Evolutionary conservation across 2,329 filamentous ascomycete genomes (phyloP), one percentile per base, ranked within the genome.

Genomic region (Apiospora koreana): DNA sequence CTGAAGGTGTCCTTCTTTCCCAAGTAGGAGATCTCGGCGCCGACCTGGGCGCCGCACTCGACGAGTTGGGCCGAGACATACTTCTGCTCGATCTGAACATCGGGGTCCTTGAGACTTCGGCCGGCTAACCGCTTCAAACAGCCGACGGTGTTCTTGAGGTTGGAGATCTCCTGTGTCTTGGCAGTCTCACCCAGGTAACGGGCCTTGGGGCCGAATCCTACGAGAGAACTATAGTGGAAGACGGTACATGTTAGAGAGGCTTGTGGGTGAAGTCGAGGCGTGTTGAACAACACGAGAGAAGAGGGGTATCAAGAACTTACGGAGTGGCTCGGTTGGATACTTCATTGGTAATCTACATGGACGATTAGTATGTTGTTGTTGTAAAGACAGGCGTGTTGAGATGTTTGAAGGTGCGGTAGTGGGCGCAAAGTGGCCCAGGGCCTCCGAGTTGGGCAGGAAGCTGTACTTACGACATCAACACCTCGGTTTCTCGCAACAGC

Each of bases 161-260:
- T 99, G 80, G 95, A 97, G 81, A 97, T 97, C 86, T 99, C 96
- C 86, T 98, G 95, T 76, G 95, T 98, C 90, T 98, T 98, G 76
- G 96, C 96, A 70, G 93, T 84, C 86, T 99, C 96, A 76, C 96
- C 96, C 75, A 99, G 89, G 82, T 97, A 97, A 86, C 96, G 93
- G 83, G 89, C 91, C 86, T 97, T 97, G 81, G 94, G 92, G 72
- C 94, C 94, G 83, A 99, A 99, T 79, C 94, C 95, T 78, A 99
- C 96, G 75, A 99, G 88, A 73, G 96, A 94, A 73, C 95, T 97
- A 62, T 18, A 38, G 18, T 4, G 21, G 79, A 69, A 65, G 54
- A 64, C 66, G n/a, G 67, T 31, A 69, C 45, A 68, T 70, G 74
- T 80, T 68, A 79, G 65, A 68, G 67, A 73, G 72, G 67, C 75